Conservation (phyloP, 2,329 filamentous ascomycete genomes). For the Fusarium verrucosum region DNA sequence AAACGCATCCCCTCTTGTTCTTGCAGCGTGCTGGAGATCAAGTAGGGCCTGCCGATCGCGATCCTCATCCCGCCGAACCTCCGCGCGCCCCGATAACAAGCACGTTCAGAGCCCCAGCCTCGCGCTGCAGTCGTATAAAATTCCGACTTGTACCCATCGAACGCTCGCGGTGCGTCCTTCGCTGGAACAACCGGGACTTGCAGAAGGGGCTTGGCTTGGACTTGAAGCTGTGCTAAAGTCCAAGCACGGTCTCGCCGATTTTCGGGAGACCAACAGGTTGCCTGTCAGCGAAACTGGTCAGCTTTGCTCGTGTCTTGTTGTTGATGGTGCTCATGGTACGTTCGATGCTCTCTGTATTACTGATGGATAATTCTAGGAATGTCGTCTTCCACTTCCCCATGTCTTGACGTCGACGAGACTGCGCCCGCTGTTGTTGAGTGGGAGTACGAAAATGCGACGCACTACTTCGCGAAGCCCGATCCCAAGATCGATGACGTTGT, state of each 20-base stretch:
- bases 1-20: not conserved
- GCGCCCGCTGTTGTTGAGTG: conserved; percentile 13
- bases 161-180: not conserved
- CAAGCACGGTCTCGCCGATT: conserved; percentile 1
- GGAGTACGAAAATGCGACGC: conserved; percentile 2
- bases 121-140: conserved; percentile 18
- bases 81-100: not conserved
- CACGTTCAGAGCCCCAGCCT: not conserved
- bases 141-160: conserved; percentile 26
- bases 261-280: conserved; percentile 8
- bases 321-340: conserved; percentile 3
- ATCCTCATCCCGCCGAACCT: not conserved
- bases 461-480: conserved; percentile 15
- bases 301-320: conserved; percentile 2
- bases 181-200: conserved; percentile 24
- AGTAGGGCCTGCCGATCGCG: not conserved
- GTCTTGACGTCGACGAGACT: conserved; percentile 16
- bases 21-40: conserved; percentile 14
- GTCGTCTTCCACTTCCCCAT: conserved; percentile 3
- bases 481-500: conserved; percentile 15
- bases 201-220: conserved; percentile 4
- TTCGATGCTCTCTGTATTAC: not conserved
- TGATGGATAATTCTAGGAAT: conserved; percentile 11
- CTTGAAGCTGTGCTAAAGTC: conserved; percentile 14
- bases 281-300: conserved; percentile 10